Conservation (phyloP, 176 grass and related monocot genomes). For the Melocanna baccifera region DNA sequence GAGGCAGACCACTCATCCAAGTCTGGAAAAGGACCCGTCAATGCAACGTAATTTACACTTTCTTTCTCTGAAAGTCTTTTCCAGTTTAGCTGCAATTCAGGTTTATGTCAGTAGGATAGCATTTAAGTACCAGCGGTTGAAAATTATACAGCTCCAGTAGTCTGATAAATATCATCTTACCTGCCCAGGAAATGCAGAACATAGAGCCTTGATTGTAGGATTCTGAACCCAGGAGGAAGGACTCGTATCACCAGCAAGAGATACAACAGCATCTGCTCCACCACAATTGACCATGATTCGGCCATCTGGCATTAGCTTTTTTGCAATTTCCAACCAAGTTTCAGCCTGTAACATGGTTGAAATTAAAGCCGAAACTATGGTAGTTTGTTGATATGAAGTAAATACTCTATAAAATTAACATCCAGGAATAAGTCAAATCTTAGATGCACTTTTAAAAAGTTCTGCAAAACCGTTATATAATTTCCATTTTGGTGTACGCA, state of each 20-base stretch:
- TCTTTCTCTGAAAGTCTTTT: slow-evolving; percentile 70
- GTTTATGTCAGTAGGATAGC: background rate
- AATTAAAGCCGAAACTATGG: background rate
- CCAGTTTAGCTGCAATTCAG: slow-evolving; percentile 67
- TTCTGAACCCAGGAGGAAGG: slow-evolving; percentile 60
- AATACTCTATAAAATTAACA: background rate
- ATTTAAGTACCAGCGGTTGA: background rate
- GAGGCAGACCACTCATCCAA: slow-evolving; percentile 65
- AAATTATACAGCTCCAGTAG: background rate
- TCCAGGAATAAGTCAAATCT: background rate
- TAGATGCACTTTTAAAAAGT: background rate
- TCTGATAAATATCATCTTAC: slow-evolving; percentile 26
- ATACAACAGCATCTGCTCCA: slow-evolving; percentile 55
- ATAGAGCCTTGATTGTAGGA: slow-evolving; percentile 76
- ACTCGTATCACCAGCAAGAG: slow-evolving; percentile 42
- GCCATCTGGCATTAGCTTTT: slow-evolving; percentile 73
- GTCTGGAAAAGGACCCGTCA: slow-evolving; percentile 82
- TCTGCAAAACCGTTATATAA: background rate
- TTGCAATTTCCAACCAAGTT: slow-evolving; percentile 76
- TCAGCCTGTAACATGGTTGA: slow-evolving; percentile 49
- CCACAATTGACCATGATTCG: slow-evolving; percentile 92
- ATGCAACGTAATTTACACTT: slow-evolving; percentile 75
- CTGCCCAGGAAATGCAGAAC: slow-evolving; percentile 68
- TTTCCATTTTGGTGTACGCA: background rate
- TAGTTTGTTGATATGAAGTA: background rate